Conservation (phyloP, 2,329 filamentous ascomycete genomes). For the Didymella sp. region DNA sequence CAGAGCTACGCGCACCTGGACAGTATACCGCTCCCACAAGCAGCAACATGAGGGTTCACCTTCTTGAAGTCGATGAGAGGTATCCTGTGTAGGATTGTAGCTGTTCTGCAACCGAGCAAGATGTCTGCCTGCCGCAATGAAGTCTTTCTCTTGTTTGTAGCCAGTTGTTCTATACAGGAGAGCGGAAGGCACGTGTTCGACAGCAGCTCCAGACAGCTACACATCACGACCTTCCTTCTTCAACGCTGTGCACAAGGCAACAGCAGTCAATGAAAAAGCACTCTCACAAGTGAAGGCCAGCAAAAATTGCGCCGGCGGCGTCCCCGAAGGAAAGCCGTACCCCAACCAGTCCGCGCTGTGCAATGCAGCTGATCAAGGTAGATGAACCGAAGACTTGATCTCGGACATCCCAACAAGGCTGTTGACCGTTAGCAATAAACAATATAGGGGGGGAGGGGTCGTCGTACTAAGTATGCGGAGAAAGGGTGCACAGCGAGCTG, state of each 20-base stretch:
- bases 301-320: slow-evolving; percentile 43
- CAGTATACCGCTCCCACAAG: no score
- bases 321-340: slow-evolving; percentile 45
- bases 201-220: background rate
- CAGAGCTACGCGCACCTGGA: no score
- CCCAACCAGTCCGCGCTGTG: slow-evolving; percentile 45
- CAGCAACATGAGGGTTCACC: no score
- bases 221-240: slow-evolving; percentile 40
- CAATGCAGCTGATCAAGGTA: slow-evolving; percentile 46
- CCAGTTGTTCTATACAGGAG: background rate
- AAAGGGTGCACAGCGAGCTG: background rate
- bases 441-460: background rate
- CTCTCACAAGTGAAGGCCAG: slow-evolving; percentile 20
- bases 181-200: background rate
- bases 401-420: slow-evolving; percentile 41
- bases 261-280: slow-evolving; percentile 47
- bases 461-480: background rate
- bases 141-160: background rate
- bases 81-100: background rate
- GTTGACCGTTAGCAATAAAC: background rate
- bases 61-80: no score
- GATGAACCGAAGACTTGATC: slow-evolving; percentile 41
- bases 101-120: background rate
- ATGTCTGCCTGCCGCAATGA: no score
- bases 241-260: slow-evolving; percentile 43